Base-by-base conservation (phyloP, 352 stramenopile species). In the Phytophthora crassamura region DNA sequence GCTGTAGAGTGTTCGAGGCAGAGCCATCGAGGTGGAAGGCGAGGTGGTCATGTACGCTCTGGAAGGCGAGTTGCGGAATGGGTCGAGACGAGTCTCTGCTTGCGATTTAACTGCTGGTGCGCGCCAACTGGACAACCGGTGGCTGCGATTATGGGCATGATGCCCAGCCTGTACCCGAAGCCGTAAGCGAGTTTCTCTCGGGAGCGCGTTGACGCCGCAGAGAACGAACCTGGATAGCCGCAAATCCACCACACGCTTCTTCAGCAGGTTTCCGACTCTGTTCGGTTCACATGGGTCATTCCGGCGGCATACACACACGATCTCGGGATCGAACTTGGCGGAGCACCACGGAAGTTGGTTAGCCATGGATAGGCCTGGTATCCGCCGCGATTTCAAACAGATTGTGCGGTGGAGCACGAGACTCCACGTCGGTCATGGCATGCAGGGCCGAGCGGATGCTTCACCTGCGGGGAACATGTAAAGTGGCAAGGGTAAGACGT, bases 51-150 rank as follows among this genome's bases (percentile, higher is more conserved):
- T 76, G n/a, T n/a, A n/a, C 9, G 56, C 14, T n/a, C 40, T 43
- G 5, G 33, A 22, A 28, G 14, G 57, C 43, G 50, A 73, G 45
- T 73, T 76, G 50, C 55, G 53, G 55, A 76, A 63, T 75, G 67
- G 51, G 22, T 56, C 43, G 55, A 56, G 49, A 53, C 41, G 49
- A 52, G 42, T 28, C 36, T 43, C 59, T 50, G 48, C 52, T 59
- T 18, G 40, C 53, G 65, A 69, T 68, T 74, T 66, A 68, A 63
- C 47, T 62, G 63, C 55, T 70, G 62, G 62, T 25, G 39, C 38
- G 8, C 35, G 57, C 30, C 63, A 67, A 72, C 62, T 56, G 48
- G 56, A 72, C 64, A 74, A 74, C 59, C 48, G 38, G 58, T 65
- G 46, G 52, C 41, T 61, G 28, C 39, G 52, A 72, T 74, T 62